Evolutionary conservation across 1,284 basidiomycete genomes (phyloP), one percentile per base, ranked within the genome.

Genomic region (Tilletiopsis washingtonensis): DNA sequence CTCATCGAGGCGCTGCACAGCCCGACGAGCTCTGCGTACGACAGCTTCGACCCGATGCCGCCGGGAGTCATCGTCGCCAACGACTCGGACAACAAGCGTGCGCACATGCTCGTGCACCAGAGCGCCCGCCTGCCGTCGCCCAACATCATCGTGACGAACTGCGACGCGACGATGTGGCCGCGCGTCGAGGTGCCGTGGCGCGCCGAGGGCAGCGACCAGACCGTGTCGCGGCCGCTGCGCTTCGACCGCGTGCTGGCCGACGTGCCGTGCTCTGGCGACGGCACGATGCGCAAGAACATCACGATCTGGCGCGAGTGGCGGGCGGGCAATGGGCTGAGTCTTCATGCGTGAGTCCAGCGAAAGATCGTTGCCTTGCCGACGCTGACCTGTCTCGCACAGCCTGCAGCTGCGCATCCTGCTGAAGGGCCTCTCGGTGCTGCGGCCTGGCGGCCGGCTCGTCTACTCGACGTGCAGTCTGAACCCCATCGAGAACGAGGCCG

Each of bases 401-500:
- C 77, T 99, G 25, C 94, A 99, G 74, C 77, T 91, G 32, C 85
- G 93, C 20, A 97, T 98, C 60, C 80, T 98, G 17, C 79, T 86
- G 59, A 84, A 93, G 15, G 91, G 86, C 4, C 91, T 99, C 84
- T 82, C 84, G 54, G 81, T 96, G 76, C 81, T 99, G 40, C 84
- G 85, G 59, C 81, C 82, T 3, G 83, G 85, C 19, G 93, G 93
- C 11, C 82, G 88, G 32, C 84, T 98, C 52, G 91, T 97, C 23
- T 98, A 98, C 75, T 98, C 93, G 3, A 99, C 93, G 0, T 98
- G 94, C 74, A 97, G 91, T 1, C 78, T 98, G 64, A 98, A 98
- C 75, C 94, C 93, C 1, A 80, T 91, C 25, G 94, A 98, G 76
- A 97, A 99, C 74, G 94, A 99, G 75, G 89, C 94, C 6, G 93